Evolutionary conservation across 805 yeast species (phyloP).

Genomic region (Candida coquimbonensis): DNA sequence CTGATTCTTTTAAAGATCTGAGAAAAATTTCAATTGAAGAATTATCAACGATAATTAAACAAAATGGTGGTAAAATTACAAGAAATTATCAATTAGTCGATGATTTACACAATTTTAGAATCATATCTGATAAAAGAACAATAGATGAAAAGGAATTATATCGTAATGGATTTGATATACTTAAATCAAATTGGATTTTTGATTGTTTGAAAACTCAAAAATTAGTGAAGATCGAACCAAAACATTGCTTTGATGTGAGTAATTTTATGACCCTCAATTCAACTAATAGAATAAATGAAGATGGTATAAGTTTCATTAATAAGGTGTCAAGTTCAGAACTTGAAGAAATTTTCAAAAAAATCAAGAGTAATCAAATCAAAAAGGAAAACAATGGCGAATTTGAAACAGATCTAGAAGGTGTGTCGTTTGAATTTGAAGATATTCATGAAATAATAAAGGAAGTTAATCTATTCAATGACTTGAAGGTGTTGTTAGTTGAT

Average conservation of each 20-base stretch:
- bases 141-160: slow-evolving; percentile 31
- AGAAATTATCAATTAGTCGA: slow-evolving; percentile 25
- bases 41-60: slow-evolving; percentile 31
- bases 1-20: slow-evolving; percentile 35
- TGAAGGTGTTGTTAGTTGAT: slow-evolving; percentile 28
- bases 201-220: slow-evolving; percentile 45
- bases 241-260: slow-evolving; percentile 43
- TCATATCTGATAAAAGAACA: slow-evolving; percentile 34
- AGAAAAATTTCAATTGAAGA: slow-evolving; percentile 27
- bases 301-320: slow-evolving; percentile 54
- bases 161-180: slow-evolving; percentile 49
- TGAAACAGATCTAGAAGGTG: neutral
- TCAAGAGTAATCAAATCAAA: neutral
- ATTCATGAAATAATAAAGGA: slow-evolving; percentile 6
- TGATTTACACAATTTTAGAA: slow-evolving; percentile 17
- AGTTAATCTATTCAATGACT: slow-evolving; percentile 29
- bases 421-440: slow-evolving; percentile 1
- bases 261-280: slow-evolving; percentile 23
- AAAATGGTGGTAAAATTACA: slow-evolving; percentile 45
- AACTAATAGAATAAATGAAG: slow-evolving; percentile 40
- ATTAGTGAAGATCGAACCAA: slow-evolving; percentile 52
- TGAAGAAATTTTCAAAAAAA: neutral
- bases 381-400: neutral
- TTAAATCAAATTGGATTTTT: slow-evolving; percentile 65
- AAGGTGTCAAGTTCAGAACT: slow-evolving; percentile 11